phyloP scores from a whole-genome alignment of 257 asterid genomes.

The Rhazya stricta region DNA sequence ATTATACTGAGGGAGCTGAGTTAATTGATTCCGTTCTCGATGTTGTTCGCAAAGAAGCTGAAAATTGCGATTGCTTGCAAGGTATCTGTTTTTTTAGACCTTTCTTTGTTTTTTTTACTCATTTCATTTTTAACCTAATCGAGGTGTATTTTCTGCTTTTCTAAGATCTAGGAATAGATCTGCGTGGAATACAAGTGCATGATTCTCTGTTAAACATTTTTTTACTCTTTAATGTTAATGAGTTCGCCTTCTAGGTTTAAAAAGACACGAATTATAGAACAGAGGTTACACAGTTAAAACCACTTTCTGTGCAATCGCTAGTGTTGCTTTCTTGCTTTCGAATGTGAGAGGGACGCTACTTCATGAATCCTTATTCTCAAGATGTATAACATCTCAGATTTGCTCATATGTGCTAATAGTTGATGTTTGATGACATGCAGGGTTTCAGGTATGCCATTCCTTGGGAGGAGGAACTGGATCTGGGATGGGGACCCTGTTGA shows the following conservation, averaged over 20 bases:
- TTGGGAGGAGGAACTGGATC: slow-evolving; percentile 54
- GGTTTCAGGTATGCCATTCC: slow-evolving; percentile 52
- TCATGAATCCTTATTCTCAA: no score
- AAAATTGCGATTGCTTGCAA: slow-evolving; percentile 49
- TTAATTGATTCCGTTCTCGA: slow-evolving; percentile 50
- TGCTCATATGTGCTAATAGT: not conserved
- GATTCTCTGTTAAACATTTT: not conserved
- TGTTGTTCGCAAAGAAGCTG: slow-evolving; percentile 47
- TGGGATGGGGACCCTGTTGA: slow-evolving; percentile 48
- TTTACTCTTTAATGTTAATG: not conserved
- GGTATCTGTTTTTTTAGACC: slow-evolving; percentile 18
- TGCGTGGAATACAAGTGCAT: not conserved
- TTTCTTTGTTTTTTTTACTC: not conserved
- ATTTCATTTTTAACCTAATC: no score
- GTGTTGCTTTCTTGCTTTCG: not conserved
- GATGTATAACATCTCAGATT: not conserved
- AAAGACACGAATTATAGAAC: no score
- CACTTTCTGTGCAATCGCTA: not conserved
- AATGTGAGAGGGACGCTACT: not conserved
- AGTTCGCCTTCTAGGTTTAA: not conserved
- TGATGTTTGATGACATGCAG: slow-evolving; percentile 16
- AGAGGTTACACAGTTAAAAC: no score
- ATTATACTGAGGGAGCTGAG: slow-evolving; percentile 51
- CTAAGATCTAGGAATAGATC: not conserved
- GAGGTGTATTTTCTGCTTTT: not conserved